Evolutionary conservation across 345 rosid genomes (phyloP).

Genomic region (Sisymbrium altissimum): DNA sequence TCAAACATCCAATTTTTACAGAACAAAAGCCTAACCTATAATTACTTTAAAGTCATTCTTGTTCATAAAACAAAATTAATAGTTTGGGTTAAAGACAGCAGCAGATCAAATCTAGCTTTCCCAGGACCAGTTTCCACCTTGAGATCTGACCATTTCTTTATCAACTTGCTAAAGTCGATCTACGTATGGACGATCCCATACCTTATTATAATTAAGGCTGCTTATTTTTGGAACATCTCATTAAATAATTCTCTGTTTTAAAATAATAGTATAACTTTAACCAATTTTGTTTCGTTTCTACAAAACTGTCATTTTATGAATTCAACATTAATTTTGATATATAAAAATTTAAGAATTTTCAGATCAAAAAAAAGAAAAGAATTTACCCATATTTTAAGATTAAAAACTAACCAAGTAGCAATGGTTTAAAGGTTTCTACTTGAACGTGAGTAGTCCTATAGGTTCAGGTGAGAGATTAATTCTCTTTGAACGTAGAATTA

Average conservation of each 20-base stretch:
- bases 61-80: conserved; percentile 2
- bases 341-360: too few relatives aligned
- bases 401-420: too few relatives aligned
- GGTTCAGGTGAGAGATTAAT: too few relatives aligned
- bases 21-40: conserved; percentile 31
- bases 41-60: not conserved
- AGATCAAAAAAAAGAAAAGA: too few relatives aligned
- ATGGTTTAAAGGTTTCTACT: too few relatives aligned
- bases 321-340: not conserved
- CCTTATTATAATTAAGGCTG: conserved; percentile 5
- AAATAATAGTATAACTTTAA: too few relatives aligned
- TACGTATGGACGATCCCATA: conserved; percentile 16
- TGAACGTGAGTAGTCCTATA: too few relatives aligned
- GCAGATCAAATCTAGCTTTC: conserved; percentile 37
- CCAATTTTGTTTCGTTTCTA: too few relatives aligned
- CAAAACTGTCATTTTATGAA: not conserved
- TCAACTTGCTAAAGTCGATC: conserved; percentile 32
- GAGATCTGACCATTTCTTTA: conserved; percentile 35
- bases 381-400: too few relatives aligned
- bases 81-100: conserved; percentile 25
- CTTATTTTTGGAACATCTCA: conserved; percentile 1
- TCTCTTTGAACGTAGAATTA: too few relatives aligned
- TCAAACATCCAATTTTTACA: conserved; percentile 33
- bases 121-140: conserved; percentile 27
- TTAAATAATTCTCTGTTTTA: not conserved